Percentiles rank a stretch among this genome's conserved stretches.
These are phyloP conservation scores for Papiliotrema laurentii DNA, from an alignment of 1,284 basidiomycete genomes.

Conservation along the genomic window DNA sequence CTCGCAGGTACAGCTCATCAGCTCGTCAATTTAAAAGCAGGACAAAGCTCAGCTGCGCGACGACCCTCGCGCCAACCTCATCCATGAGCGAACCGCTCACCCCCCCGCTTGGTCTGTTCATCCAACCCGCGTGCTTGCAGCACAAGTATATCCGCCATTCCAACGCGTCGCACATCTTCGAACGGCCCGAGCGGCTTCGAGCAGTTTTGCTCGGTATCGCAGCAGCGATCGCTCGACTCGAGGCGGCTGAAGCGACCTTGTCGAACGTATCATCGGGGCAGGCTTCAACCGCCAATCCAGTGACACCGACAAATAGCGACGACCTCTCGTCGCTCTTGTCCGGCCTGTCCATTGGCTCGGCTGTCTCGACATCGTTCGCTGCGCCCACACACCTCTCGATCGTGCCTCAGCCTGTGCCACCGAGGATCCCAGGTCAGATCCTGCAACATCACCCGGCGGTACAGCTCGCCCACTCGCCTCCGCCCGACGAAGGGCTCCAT, in stretches of 20 bases:
- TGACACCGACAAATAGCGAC: constrained; percentile 2
- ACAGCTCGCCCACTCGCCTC: constrained; percentile 38
- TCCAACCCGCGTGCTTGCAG: constrained; percentile 47
- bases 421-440: constrained; percentile 27
- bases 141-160: constrained; percentile 75
- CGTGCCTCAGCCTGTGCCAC: constrained; percentile 22
- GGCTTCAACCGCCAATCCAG: too few species aligned
- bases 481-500: constrained; percentile 36
- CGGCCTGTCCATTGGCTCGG: constrained; percentile 23
- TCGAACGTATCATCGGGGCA: background rate
- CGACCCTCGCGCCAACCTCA: too few species aligned
- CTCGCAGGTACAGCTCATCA: too few species aligned
- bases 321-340: constrained; percentile 33
- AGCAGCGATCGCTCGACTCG: constrained; percentile 67
- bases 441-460: constrained; percentile 41
- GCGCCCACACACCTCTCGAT: constrained; percentile 22
- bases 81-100: too few species aligned
- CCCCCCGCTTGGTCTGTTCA: constrained; percentile 41
- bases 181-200: constrained; percentile 81
- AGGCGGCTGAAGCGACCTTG: constrained; percentile 44
- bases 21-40: too few species aligned
- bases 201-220: constrained; percentile 75
- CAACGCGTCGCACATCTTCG: constrained; percentile 69
- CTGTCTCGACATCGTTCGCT: constrained; percentile 8
- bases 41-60: too few species aligned